Base-by-base conservation (phyloP, 768 basidiomycete genomes). In the Crassisporium funariophilum region DNA sequence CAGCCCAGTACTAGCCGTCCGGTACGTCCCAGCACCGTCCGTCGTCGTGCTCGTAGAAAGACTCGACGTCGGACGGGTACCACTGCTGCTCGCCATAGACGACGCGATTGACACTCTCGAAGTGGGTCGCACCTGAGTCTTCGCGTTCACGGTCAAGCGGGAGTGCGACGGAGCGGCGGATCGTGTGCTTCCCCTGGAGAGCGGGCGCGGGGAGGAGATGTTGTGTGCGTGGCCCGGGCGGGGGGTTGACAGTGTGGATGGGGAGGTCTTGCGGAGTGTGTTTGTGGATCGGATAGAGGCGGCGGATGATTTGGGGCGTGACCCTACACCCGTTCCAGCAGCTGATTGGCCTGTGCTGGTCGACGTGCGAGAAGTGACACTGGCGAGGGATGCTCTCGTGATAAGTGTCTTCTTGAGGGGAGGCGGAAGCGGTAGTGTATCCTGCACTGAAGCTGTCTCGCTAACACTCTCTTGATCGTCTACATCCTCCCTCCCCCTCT, bases 1-100 rank as follows among this genome's bases (percentile, higher is more conserved):
- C 4, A 57, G 43, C 4, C 52, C 68, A 7, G 67, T 72, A 39
- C 65, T 68, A 5, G 77, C 74, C 3, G 76, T 77, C 47, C 71
- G 72, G 60, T 48, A 41, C 22, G 61, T 55, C 9, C 55, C 50
- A 7, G 52, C 49, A 35, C 53, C 55, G 12, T 56, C 55, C 39
- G 60, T 58, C 13, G 57, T 50, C 7, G 47, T 56, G 3, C 43
- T 42, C 2, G 50, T 55, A 0, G 63, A 63, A 9, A 61, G 49
- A 1, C 61, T 47, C 9, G 65, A 64, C 2, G 57, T 56, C 1
- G 62, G 59, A 3, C 64, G 49, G 10, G 59, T 53, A 6, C n/a
- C n/a, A n/a, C 5, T 31, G 29, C 2, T 31, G 51, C 44, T n/a
- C 34, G 40, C 17, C 16, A 50, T 35, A 4, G 42, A 33, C 7